Evolutionary conservation across 2,329 filamentous ascomycete species (phyloP).

Genomic region (Colletotrichum sp.): DNA sequence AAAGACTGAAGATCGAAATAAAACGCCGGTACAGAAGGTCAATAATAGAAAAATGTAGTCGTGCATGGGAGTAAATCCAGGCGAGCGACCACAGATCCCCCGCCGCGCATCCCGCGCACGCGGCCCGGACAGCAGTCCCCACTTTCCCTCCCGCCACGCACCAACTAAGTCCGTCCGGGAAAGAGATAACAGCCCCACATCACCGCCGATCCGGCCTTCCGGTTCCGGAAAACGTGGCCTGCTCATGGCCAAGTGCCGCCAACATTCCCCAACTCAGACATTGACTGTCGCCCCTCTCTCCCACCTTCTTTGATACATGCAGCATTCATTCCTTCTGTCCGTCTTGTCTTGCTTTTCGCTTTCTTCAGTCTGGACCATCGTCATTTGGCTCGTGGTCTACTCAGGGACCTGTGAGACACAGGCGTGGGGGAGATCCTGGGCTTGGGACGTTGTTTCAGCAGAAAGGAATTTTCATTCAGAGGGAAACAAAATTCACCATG

Average conservation of each 20-base stretch:
- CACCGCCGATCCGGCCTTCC: background rate
- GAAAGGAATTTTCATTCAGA: background rate
- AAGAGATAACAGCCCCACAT: background rate
- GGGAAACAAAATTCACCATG: background rate
- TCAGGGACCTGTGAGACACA: background rate
- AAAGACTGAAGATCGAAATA: background rate
- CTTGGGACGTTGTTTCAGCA: background rate
- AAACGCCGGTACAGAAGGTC: fast-evolving
- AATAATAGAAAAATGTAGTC: fast-evolving
- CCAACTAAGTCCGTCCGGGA: background rate
- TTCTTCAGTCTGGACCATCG: background rate
- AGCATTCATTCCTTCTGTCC: background rate
- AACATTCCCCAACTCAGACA: background rate
- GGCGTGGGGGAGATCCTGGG: background rate
- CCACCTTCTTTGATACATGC: background rate
- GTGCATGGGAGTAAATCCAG: background rate
- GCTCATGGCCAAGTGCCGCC: background rate
- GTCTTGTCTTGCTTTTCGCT: background rate
- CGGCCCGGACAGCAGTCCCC: background rate
- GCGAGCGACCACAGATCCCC: fast-evolving
- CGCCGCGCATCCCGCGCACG: background rate
- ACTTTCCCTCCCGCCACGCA: background rate
- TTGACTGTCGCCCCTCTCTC: background rate
- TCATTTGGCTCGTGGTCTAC: background rate
- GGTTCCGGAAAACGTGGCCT: background rate